Conservation (phyloP, 2,329 filamentous ascomycete genomes). For the Colletotrichum graminicola region DNA sequence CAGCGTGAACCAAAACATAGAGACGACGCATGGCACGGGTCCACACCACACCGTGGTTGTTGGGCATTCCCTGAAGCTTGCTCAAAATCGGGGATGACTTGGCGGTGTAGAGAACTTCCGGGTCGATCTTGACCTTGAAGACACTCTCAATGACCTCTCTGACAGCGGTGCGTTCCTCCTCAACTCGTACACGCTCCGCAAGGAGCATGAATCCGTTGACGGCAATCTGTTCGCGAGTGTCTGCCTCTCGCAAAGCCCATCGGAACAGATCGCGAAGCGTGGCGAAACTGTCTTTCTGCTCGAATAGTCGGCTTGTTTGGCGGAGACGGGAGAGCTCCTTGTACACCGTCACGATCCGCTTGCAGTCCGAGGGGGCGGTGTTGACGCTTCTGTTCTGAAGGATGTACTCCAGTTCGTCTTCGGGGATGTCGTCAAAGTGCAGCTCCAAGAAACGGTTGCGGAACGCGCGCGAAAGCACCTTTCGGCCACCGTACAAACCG, state of each 20-base stretch:
- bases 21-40: slow-evolving; percentile 93
- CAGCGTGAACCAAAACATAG: slow-evolving; percentile 88
- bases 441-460: slow-evolving; percentile 96
- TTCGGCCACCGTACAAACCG: slow-evolving; percentile 93
- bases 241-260: slow-evolving; percentile 89
- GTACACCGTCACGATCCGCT: slow-evolving; percentile 92
- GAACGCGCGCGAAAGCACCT: slow-evolving; percentile 93
- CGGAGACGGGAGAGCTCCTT: slow-evolving; percentile 90
- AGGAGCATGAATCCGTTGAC: slow-evolving; percentile 96
- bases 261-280: slow-evolving; percentile 95
- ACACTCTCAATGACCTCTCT: slow-evolving; percentile 90
- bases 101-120: slow-evolving; percentile 78
- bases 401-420: slow-evolving; percentile 92
- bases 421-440: slow-evolving; percentile 97
- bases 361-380: slow-evolving; percentile 90
- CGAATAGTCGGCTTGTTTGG: slow-evolving; percentile 91
- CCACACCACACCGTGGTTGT: slow-evolving; percentile 83
- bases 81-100: slow-evolving; percentile 67
- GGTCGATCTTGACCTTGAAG: slow-evolving; percentile 87
- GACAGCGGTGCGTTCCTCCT: slow-evolving; percentile 86
- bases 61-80: slow-evolving; percentile 59
- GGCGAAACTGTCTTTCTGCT: slow-evolving; percentile 97
- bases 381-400: slow-evolving; percentile 87
- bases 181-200: slow-evolving; percentile 92
- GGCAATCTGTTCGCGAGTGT: slow-evolving; percentile 89